phyloP scores from a whole-genome alignment of 73 alveolate genomes.

The Stentor roeselii region DNA sequence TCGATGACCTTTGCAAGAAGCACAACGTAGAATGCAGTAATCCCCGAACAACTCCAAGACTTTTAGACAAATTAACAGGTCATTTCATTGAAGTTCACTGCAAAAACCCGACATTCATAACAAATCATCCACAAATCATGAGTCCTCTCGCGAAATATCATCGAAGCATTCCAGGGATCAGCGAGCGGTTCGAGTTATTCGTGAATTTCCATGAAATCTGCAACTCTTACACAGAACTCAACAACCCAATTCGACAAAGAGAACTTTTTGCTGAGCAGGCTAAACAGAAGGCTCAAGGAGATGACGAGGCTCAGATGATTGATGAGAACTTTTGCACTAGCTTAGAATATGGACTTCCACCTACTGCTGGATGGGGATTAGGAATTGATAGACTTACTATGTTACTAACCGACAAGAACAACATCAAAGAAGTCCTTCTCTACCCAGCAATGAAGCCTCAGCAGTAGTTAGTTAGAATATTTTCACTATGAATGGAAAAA shows the following conservation, averaged over 20 bases:
- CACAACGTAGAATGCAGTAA: slow-evolving; percentile 80
- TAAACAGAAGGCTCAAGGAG: slow-evolving; percentile 87
- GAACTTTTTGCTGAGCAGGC: slow-evolving; percentile 86
- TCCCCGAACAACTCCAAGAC: slow-evolving; percentile 94
- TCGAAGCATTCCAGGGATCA: slow-evolving; percentile 78
- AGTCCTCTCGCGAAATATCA: slow-evolving; percentile 98
- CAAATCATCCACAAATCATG: slow-evolving; percentile 98
- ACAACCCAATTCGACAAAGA: slow-evolving; percentile 89
- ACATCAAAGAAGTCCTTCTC: slow-evolving; percentile 93
- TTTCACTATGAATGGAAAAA: no score
- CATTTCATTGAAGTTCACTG: slow-evolving; percentile 95
- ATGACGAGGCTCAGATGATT: slow-evolving; percentile 88
- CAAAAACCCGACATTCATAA: slow-evolving; percentile 94
- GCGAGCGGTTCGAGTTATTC: slow-evolving; percentile 96
- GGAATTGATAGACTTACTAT: slow-evolving; percentile 96
- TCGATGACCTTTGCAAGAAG: slow-evolving; percentile 74
- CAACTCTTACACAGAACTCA: slow-evolving; percentile 95
- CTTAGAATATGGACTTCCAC: slow-evolving; percentile 95
- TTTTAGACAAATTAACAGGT: slow-evolving; percentile 95
- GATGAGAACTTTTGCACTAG: slow-evolving; percentile 91
- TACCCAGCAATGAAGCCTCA: slow-evolving; percentile 94
- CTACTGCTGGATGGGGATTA: slow-evolving; percentile 98
- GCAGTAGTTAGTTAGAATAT: background rate
- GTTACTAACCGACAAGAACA: slow-evolving; percentile 90
- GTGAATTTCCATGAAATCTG: slow-evolving; percentile 80